Percentiles rank a stretch among this genome's conserved stretches.
These are phyloP conservation scores for Populus davidiana DNA, from an alignment of 345 rosid species.

Conservation along the genomic window DNA sequence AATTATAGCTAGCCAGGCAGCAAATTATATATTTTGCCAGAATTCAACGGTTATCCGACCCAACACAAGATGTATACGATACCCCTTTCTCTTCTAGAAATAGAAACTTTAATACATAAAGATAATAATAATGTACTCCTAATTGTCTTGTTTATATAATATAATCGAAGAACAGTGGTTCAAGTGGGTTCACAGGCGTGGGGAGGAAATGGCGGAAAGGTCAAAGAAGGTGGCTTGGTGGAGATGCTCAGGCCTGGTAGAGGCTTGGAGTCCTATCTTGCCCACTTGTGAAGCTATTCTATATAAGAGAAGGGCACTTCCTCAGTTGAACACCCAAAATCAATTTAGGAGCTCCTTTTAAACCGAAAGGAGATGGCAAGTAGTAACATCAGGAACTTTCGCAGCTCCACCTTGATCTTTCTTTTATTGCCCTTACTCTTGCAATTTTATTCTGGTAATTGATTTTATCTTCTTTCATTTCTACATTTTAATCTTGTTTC, in stretches of 20 bases:
- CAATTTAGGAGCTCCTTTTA: background rate
- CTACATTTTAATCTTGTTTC: background rate
- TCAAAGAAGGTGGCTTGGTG: slow-evolving; percentile 45
- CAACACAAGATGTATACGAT: background rate
- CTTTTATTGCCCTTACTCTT: slow-evolving; percentile 45
- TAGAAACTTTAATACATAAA: background rate
- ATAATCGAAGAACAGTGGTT: background rate
- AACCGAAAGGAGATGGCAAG: slow-evolving; percentile 26
- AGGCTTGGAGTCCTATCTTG: background rate
- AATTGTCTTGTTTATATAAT: background rate
- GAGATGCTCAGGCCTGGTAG: slow-evolving; percentile 5
- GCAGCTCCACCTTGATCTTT: slow-evolving; percentile 23
- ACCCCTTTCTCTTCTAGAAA: background rate
- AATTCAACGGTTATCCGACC: slow-evolving; percentile 2
- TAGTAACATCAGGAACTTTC: slow-evolving; percentile 8
- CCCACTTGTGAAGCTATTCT: background rate
- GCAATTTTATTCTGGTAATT: slow-evolving; percentile 46
- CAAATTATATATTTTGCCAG: background rate
- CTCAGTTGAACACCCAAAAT: background rate
- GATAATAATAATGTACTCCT: background rate
- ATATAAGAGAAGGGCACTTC: slow-evolving; percentile 5
- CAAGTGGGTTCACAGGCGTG: slow-evolving; percentile 30
- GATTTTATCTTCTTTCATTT: background rate
- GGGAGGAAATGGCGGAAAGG: slow-evolving; percentile 21
- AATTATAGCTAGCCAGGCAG: background rate